Base-by-base conservation (phyloP, 2,329 filamentous ascomycete genomes). In the Sphaerulina musiva region DNA sequence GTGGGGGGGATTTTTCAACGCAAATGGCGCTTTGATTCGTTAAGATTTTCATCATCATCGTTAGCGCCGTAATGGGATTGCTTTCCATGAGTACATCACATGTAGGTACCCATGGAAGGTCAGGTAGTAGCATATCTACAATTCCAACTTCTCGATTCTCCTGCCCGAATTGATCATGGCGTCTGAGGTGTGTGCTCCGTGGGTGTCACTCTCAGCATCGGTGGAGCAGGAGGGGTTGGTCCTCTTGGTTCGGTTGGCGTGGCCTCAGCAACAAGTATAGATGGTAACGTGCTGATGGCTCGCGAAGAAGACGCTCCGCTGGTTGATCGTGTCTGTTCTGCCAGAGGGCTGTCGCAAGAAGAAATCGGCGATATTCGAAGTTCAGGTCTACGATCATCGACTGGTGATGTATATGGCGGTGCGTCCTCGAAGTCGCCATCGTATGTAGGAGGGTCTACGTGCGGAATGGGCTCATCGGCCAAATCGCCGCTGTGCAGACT, bases 401-500 rank as follows among this genome's bases (percentile, higher is more conserved):
- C 48, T 0, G 75, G 75, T 42, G 73, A 75, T 36, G 71, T 70
- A 52, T 78, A 78, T 4, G 72, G 74, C 14, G 75, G 75, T n/a
- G 75, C 74, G 44, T 77, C 73, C 56, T 76, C 74, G 48, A 68
- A 70, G 3, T 66, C 68, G 26, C 57, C 56, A 32, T 70, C 67
- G 46, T 72, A 72, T 2, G 63, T 62, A 23, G 69, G 69, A 26
- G 69, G 69, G 42, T 69, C 67, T 20, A 60, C 56, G 39, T 59
- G 48, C 14, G 68, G 68, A 12, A 69, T 66, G 1, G 56, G 60
- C 12, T 56, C 57, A 12, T 66, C 64, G 7, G 62, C 67, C 11
- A 70, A 31, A 40, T 71, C 68, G 9, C 58, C 54, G 34, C 51
- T 56, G 14, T 42, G 31, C 12, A 39, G 53, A 38, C 46, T 55